Evolutionary conservation across 306 rosid genomes (phyloP), one percentile per base, ranked within the genome.

Genomic region (Dalbergia oliveri): DNA sequence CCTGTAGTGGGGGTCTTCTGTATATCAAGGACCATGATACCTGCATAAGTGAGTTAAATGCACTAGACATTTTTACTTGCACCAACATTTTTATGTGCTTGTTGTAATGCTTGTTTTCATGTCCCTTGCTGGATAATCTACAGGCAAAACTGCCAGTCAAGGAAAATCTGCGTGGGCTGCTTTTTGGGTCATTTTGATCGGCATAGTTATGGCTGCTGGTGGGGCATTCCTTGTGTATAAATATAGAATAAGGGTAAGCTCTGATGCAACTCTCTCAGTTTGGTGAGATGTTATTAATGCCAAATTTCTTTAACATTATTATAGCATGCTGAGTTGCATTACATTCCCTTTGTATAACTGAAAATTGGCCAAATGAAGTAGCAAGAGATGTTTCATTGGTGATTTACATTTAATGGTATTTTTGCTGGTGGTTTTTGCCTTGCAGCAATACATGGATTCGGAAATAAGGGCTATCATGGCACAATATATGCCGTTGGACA

Each of bases 391-490:
- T 57, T 66, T 34, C 47, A 14, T 69, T 23, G 3, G 26, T 50
- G n/a, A 39, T 16, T 34, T 51, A 39, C 54, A 19, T 12, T 83
- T 33, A 72, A 73, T 18, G 59, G 34, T 76, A 66, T 16, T 4
- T 26, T 31, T 41, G 8, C 26, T 79, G 73, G 73, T 78, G 69
- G 59, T 80, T 69, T n/a, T 31, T 43, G 41, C 6, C 72, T 64
- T 93, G 91, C 96, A 95, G 99, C 87, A 90, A 59, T 95, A 95
- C 81, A 95, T 95, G 99, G 99, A 95, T 83, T 95, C 98, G 19
- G 99, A 95, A 83, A 93, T 95, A 83, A 89, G 99, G 80, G 99
- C 99, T 39, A 94, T 94, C 80, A 95, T 95, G 99, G 98, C 99
- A 79, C 99, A 95, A 81, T 95, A 95, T 75, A 95, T 95, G 98